Evolutionary conservation across 441 rosid species (phyloP), one percentile per base, ranked within the genome.

Genomic region (Cnidoscolus chayamansa): DNA sequence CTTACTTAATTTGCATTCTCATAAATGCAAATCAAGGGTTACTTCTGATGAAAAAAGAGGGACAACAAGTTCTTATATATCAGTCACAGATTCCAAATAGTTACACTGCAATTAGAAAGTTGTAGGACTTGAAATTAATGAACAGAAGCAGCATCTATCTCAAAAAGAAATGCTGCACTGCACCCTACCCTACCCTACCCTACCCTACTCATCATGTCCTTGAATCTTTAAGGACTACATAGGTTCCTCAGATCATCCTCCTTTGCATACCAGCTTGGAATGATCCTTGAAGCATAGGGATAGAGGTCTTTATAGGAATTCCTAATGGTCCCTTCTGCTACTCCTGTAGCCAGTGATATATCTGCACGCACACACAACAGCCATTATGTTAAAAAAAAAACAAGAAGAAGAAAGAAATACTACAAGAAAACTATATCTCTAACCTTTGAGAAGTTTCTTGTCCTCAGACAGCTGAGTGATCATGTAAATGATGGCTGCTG

Each of bases 251-350:
- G 85, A 78, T 92, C 96, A 61, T 92, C 96, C 67, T 86, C 93
- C 75, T 89, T 88, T 10, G 93, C 96, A 75, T 86, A 92, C 94
- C 94, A 87, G 72, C 74, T 82, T 19, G 96, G 97, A 77, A 89
- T 82, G 65, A 89, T 88, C 83, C 86, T 86, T 48, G 86, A 74
- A 57, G 88, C 72, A 70, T 88, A 88, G 4, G 94, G 94, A 70
- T 82, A 84, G 68, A 92, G 87, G 82, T 92, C 96, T 84, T 90
- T 92, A 82, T 84, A 90, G 1, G 93, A 86, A 72, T 92, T 90
- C 63, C 90, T 85, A 74, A 89, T 92, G 2, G 97, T 90, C 56
- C 97, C 97, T 77, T 92, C 96, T 0, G 96, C 97, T 31, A 92
- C 96, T 81, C 90, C 92, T 10, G 97, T 92, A 0, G 93, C 93